phyloP scores from a whole-genome alignment of 495 filamentous ascomycete species.

The Bacidia gigantensis region DNA sequence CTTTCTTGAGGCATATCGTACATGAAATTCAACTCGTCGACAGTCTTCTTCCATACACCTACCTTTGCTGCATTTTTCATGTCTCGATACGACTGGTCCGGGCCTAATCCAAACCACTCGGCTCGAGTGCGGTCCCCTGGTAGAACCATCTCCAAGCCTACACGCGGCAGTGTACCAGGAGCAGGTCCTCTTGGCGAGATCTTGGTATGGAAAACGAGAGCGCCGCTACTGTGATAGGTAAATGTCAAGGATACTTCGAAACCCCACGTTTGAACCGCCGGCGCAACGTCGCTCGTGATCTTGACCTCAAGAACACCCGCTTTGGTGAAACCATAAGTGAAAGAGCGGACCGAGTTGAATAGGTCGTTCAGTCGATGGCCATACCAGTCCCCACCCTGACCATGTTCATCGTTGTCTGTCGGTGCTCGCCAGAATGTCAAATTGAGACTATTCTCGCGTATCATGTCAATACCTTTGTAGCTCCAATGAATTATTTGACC shows the following conservation, averaged over 20 bases:
- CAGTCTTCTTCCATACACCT: slow-evolving; percentile 32
- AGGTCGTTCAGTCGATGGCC: slow-evolving; percentile 21
- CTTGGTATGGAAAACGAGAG: slow-evolving; percentile 28
- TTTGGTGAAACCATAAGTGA: slow-evolving; percentile 24
- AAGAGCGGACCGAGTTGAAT: slow-evolving; percentile 31
- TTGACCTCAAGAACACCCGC: slow-evolving; percentile 22
- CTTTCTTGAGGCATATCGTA: slow-evolving; percentile 54
- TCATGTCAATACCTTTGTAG: slow-evolving; percentile 12
- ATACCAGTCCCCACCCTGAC: slow-evolving; percentile 29
- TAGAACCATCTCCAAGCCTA: slow-evolving; percentile 39
- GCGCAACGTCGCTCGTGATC: slow-evolving; percentile 37
- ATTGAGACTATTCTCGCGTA: slow-evolving; percentile 14
- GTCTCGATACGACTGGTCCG: slow-evolving; percentile 49
- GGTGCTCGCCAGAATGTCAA: slow-evolving; percentile 34
- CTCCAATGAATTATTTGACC: slow-evolving; percentile 10
- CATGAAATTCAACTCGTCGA: slow-evolving; percentile 36
- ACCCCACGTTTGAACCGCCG: slow-evolving; percentile 44
- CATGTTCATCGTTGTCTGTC: slow-evolving; percentile 51
- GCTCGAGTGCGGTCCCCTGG: slow-evolving; percentile 26
- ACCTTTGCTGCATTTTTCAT: slow-evolving; percentile 41
- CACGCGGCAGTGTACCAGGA: slow-evolving; percentile 41
- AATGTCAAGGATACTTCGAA: slow-evolving; percentile 35
- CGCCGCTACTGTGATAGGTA: slow-evolving; percentile 30
- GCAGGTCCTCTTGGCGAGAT: slow-evolving; percentile 31
- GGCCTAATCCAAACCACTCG: slow-evolving; percentile 47